phyloP scores from a whole-genome alignment of 106 monocot species.

The Vanilla planifolia region DNA sequence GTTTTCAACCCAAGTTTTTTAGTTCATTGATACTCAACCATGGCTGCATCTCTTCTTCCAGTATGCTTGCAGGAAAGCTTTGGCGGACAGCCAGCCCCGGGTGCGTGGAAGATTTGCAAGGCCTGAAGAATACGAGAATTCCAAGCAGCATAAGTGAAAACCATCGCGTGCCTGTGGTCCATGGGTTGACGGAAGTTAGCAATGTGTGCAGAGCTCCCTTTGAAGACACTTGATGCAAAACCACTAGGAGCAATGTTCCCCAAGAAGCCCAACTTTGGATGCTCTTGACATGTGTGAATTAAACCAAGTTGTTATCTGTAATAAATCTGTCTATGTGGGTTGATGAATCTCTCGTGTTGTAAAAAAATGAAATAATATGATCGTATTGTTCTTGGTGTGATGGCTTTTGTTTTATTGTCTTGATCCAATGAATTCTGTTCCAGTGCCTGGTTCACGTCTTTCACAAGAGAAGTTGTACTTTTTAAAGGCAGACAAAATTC shows the following conservation, averaged over 20 bases:
- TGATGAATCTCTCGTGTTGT: neutral
- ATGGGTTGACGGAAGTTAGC: neutral
- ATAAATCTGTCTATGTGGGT: conserved; percentile 8
- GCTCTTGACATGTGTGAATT: neutral
- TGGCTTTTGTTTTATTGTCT: no score
- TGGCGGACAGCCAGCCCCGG: conserved; percentile 47
- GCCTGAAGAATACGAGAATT: conserved; percentile 13
- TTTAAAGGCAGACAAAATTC: no score
- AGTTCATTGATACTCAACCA: neutral
- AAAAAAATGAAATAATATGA: conserved; percentile 2
- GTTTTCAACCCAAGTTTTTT: no score
- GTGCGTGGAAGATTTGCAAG: conserved; percentile 55
- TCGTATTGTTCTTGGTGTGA: no score
- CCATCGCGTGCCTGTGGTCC: neutral
- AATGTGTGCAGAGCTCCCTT: neutral
- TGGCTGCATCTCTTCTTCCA: conserved; percentile 6
- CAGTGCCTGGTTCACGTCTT: no score
- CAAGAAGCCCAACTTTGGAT: neutral
- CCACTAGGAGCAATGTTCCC: neutral
- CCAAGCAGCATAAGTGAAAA: conserved; percentile 5
- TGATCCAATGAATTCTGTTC: no score
- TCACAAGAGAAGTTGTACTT: no score
- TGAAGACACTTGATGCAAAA: neutral
- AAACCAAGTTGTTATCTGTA: neutral
- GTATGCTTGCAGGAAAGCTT: conserved; percentile 63